phyloP scores from a whole-genome alignment of 2,329 filamentous ascomycete genomes.

The Fusarium nygamai region DNA sequence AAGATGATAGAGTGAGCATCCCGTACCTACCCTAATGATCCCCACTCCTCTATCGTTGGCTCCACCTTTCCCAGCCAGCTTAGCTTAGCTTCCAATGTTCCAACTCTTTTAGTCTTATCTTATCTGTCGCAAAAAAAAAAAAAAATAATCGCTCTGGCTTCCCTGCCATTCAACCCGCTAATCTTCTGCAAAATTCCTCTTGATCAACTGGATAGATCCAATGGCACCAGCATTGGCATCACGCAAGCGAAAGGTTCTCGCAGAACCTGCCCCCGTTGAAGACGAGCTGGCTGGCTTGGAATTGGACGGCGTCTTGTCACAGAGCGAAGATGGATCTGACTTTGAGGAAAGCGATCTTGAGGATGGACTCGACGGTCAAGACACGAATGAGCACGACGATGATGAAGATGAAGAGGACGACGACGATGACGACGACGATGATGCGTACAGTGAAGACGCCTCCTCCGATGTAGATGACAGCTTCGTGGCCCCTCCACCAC shows the following conservation, averaged over 20 bases:
- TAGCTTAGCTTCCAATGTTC: not conserved
- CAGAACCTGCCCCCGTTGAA: constrained; percentile 17
- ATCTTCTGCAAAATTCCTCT: not conserved
- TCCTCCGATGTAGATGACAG: constrained; percentile 51
- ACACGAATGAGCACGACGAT: not conserved
- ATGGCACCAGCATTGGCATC: constrained; percentile 37
- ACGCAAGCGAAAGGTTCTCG: constrained; percentile 40
- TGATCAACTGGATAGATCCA: not conserved
- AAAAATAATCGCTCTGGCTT: constrained; percentile 1
- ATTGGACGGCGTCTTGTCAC: constrained; percentile 66
- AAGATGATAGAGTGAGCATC: too few species aligned
- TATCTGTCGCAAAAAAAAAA: constrained; percentile 25
- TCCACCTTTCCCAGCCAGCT: not conserved
- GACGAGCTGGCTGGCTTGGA: constrained; percentile 55
- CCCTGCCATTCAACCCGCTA: not conserved
- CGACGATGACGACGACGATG: constrained; percentile 39
- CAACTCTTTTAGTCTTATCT: constrained; percentile 14
- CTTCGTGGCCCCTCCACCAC: constrained; percentile 39
- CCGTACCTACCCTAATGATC: not conserved
- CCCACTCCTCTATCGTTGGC: not conserved
- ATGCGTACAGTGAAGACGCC: constrained; percentile 42
- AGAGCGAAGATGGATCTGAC: constrained; percentile 67
- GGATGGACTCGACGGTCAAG: constrained; percentile 49
- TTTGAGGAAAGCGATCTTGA: constrained; percentile 53
- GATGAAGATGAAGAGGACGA: constrained; percentile 47